Evolutionary conservation across 2,329 filamentous ascomycete species (phyloP), one percentile per base, ranked within the genome.

Genomic region (Colletotrichum higginsianum): DNA sequence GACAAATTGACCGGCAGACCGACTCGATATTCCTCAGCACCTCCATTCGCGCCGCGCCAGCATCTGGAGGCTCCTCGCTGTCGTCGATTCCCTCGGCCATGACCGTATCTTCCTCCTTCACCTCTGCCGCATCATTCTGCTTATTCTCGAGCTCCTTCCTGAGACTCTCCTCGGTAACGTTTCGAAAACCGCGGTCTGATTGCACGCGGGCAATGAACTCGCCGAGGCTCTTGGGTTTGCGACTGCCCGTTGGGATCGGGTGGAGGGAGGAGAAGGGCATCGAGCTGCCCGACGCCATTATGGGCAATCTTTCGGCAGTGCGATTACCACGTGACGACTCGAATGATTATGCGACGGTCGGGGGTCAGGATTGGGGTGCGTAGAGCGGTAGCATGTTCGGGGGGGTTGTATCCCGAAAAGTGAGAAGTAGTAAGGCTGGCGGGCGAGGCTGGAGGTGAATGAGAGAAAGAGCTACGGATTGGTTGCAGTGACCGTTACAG

Each of bases 131-230:
- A 38, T 84, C 86, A 56, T 86, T 86, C 2, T 82, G 81, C 77
- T 82, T 85, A 80, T 35, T 84, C 80, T 52, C 84, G 62, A 96
- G 91, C 77, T 96, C 92, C 46, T 91, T 88, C 61, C 87, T 88
- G 47, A 98, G 84, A 53, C 90, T 88, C 61, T 90, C 87, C 80
- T 97, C 93, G 61, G 91, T 94, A 74, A 98, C 86, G 76, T 91
- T 87, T 71, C 94, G 92, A 79, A 98, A 97, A 30, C 94, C 93
- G 72, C 93, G 91, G 77, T 97, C 91, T 53, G 85, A 82, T 75
- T 95, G 93, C 77, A 98, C 92, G 75, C 95, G 94, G 69, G 88
- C 85, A 75, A 98, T 94, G 75, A 96, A 92, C 57, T 92, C 88
- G 67, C 89, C 86, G n/a, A 98, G 86, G 57, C 86, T 88, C 78